A percentile compares a stretch with the other conserved stretches of the same genome.
These are phyloP conservation scores for Aspergillus oerlinghausenensis DNA, from an alignment of 2,329 filamentous ascomycete genomes.

Conservation along the genomic window DNA sequence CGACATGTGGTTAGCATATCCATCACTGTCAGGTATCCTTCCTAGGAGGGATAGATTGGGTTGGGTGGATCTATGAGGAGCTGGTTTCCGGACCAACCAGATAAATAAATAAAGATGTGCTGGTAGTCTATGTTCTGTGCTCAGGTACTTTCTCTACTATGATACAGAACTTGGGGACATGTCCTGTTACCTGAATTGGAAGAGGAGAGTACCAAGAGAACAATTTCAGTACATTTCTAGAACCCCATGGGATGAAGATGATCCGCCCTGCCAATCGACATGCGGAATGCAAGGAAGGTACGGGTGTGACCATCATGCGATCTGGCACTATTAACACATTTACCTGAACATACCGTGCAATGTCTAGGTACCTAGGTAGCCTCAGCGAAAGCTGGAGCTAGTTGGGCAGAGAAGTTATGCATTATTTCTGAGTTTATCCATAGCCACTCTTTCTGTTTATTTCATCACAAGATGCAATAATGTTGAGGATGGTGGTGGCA, in stretches of 20 bases:
- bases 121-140: neutral
- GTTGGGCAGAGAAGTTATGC: too few relatives aligned
- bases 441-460: neutral
- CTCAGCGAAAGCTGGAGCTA: neutral
- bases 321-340: neutral
- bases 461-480: neutral
- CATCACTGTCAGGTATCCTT: neutral
- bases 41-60: neutral
- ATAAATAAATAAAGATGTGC: neutral
- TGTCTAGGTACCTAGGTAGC: neutral
- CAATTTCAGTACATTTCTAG: neutral
- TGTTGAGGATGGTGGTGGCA: neutral
- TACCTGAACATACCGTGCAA: neutral
- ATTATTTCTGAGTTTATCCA: too few relatives aligned
- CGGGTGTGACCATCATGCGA: neutral
- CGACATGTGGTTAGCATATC: too few relatives aligned
- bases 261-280: neutral
- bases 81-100: neutral
- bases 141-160: neutral
- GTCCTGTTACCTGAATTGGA: neutral
- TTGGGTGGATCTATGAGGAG: neutral
- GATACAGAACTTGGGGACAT: neutral
- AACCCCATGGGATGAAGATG: neutral
- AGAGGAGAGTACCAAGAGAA: neutral
- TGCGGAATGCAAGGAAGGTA: neutral